Base-by-base conservation (phyloP, 164 flowering plant species). In the Annona squamosa region DNA sequence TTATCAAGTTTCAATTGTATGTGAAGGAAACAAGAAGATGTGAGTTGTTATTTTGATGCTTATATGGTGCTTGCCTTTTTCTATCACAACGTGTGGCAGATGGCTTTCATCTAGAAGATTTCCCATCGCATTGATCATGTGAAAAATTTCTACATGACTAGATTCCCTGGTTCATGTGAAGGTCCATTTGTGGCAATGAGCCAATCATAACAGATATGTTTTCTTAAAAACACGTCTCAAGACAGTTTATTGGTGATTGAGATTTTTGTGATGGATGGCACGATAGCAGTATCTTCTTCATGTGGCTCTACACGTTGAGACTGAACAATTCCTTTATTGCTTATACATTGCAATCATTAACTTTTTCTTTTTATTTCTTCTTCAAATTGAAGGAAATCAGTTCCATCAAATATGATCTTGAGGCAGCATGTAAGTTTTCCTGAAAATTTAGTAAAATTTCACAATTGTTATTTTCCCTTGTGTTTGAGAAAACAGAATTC, bases 361-460 rank as follows among this genome's bases (percentile, higher is more conserved):
- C 13, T 45, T 45, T 68, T 70, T 17, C 4, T 6, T 16, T 46
- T 47, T 65, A 7, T 43, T n/a, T 52, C 13, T 16, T 59, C 4
- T 56, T 57, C 43, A 42, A 69, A 37, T 74, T 73, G 77, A 75
- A 81, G 79, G 77, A 81, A 80, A 64, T 75, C 81, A 18, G 71
- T 71, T 6, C 73, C 77, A 4, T 9, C 44, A 26, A 69, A 48
- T 69, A 46, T 37, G 12, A 65, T 46, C 69, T 67, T 46, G 71
- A 80, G 66, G 77, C 72, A 41, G 65, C 56, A 43, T 71, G 26
- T 68, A 7, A 80, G 83, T 84, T 84, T 86, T 46, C 45, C 56
- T 65, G 46, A 59, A 41, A 18, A 69, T 73, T 56, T 19, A 1
- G 52, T 43, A 26, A 3, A 37, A 56, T 12, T 12, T 66, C 19